A percentile compares a stretch with the other conserved stretches of the same genome.
Conservation (phyloP, 1,284 basidiomycete species). For the Anthracocystis panici-leucophaei region DNA sequence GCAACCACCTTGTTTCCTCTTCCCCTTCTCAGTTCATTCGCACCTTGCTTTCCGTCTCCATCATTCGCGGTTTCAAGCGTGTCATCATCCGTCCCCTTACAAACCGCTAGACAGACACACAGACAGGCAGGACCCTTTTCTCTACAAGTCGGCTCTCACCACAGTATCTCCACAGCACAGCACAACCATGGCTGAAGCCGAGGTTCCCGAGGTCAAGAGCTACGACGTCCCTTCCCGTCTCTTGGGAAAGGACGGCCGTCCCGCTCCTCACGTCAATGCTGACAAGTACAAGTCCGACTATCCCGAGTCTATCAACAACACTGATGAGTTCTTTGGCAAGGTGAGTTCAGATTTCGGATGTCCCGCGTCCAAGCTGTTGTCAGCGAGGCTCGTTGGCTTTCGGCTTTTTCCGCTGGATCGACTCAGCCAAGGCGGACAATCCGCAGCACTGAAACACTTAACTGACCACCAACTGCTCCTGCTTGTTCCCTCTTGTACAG, state of each 20-base stretch:
- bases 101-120: not conserved
- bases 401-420: not conserved
- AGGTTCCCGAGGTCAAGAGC: constrained; percentile 47
- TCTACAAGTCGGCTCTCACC: not conserved
- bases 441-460: not conserved
- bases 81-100: constrained; percentile 2
- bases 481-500: constrained; percentile 70
- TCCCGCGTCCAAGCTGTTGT: not conserved
- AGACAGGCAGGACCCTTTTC: not conserved
- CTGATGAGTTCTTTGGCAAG: constrained; percentile 62
- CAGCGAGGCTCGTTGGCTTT: not conserved
- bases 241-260: constrained; percentile 55
- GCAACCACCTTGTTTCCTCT: not conserved
- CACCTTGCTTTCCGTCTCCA: constrained; percentile 13
- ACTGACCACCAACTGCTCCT: constrained; percentile 1
- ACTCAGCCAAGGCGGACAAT: not conserved
- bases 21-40: not conserved
- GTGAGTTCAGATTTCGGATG: constrained; percentile 26
- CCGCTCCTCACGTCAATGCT: constrained; percentile 56
- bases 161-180: not conserved
- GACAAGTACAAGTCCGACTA: constrained; percentile 56
- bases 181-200: constrained; percentile 43
- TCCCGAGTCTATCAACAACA: constrained; percentile 55
- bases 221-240: constrained; percentile 60
- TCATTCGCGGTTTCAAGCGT: constrained; percentile 13